A percentile compares a stretch with the other conserved stretches of the same genome.
phyloP scores from a whole-genome alignment of 345 rosid species.

The Anacardium occidentale region DNA sequence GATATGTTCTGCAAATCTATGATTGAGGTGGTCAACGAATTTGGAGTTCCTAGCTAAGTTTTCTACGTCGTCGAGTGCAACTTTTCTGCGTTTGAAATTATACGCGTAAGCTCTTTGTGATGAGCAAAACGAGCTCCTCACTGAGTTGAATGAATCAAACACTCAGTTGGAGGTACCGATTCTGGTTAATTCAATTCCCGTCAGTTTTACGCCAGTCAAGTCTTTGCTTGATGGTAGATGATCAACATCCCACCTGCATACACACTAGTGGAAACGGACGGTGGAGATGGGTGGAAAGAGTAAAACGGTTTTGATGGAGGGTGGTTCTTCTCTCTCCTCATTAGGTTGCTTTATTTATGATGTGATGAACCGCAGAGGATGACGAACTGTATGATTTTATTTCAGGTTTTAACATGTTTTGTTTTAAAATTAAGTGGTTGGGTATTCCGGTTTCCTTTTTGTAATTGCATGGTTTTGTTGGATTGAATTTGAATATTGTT shows the following conservation, averaged over 20 bases:
- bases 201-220: constrained; percentile 27
- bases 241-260: constrained; percentile 22
- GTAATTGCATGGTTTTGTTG: too few relatives aligned
- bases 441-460: too few relatives aligned
- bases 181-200: constrained; percentile 31
- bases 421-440: too few relatives aligned
- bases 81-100: constrained; percentile 28
- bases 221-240: constrained; percentile 15
- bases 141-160: constrained; percentile 20
- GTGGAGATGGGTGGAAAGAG: constrained; percentile 31
- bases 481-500: too few relatives aligned
- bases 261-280: constrained; percentile 33
- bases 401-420: too few relatives aligned
- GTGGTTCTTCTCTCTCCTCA: constrained; percentile 46
- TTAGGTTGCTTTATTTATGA: constrained; percentile 35
- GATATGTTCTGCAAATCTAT: not conserved
- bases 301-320: constrained; percentile 37
- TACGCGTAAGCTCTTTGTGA: constrained; percentile 19
- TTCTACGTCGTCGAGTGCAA: not conserved
- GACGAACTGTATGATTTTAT: too few relatives aligned
- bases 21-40: not conserved
- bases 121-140: constrained; percentile 11
- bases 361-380: not conserved
- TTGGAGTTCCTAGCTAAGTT: not conserved
- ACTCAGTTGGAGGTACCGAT: constrained; percentile 31